A percentile compares a stretch with the other conserved stretches of the same genome.
These are phyloP conservation scores for Prunus mongolica DNA, from an alignment of 306 rosid genomes.

Conservation along the genomic window DNA sequence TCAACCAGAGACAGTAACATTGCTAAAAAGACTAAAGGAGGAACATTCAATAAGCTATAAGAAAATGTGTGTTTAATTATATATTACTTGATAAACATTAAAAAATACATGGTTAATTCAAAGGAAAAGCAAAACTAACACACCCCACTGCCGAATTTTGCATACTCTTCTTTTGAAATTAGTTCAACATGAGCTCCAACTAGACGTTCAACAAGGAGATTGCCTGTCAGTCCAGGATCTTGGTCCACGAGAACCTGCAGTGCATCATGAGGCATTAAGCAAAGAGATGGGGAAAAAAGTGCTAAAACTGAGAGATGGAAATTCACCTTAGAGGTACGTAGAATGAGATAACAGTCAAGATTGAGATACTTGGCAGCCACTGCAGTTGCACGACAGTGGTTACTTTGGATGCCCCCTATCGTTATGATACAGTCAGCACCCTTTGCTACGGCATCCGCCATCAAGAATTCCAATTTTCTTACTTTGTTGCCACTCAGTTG, in stretches of 20 bases:
- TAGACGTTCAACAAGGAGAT: slow-evolving; percentile 86
- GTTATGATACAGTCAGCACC: slow-evolving; percentile 83
- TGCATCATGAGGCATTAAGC: neutral
- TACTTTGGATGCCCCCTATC: slow-evolving; percentile 92
- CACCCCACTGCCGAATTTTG: slow-evolving; percentile 72
- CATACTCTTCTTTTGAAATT: slow-evolving; percentile 76
- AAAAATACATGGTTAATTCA: neutral
- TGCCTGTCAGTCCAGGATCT: slow-evolving; percentile 83
- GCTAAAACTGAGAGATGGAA: neutral
- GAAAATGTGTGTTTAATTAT: neutral
- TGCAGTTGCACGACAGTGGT: slow-evolving; percentile 96
- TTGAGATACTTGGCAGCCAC: slow-evolving; percentile 89
- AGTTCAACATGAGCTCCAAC: slow-evolving; percentile 81
- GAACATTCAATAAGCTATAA: neutral
- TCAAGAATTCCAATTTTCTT: slow-evolving; percentile 80
- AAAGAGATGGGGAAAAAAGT: neutral
- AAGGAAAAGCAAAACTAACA: slow-evolving; percentile 22
- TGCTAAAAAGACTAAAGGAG: neutral
- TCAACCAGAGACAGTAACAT: neutral
- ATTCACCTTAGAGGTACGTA: slow-evolving; percentile 68
- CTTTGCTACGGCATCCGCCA: slow-evolving; percentile 80
- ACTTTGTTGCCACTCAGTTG: slow-evolving; percentile 94
- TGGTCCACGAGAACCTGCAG: slow-evolving; percentile 54
- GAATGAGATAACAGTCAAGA: slow-evolving; percentile 76
- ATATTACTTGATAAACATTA: neutral